Evolutionary conservation across 164 flowering plant genomes (phyloP).

Genomic region (Santalum album): DNA sequence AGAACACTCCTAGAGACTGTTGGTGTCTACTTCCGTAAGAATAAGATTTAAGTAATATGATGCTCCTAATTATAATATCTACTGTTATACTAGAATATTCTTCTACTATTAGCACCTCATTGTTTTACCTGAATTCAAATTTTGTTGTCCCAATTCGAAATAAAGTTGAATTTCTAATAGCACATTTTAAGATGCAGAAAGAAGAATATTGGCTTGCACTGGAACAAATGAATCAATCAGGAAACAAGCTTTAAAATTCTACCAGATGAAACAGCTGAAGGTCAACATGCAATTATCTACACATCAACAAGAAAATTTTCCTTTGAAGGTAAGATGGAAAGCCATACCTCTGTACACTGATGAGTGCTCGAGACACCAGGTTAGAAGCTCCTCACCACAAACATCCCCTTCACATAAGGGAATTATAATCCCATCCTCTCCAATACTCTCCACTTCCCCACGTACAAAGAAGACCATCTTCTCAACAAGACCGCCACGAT

Average conservation of each 20-base stretch:
- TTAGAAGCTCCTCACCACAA: slow-evolving; percentile 86
- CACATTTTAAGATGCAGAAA: no score
- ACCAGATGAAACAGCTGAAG: background rate
- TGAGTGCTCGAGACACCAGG: slow-evolving; percentile 73
- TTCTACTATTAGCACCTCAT: no score
- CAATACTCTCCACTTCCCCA: slow-evolving; percentile 52
- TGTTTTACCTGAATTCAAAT: no score
- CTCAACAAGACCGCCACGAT: slow-evolving; percentile 39
- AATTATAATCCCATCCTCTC: slow-evolving; percentile 28
- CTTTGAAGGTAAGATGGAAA: background rate
- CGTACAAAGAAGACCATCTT: slow-evolving; percentile 68
- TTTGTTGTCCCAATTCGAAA: no score
- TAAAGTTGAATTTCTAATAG: no score
- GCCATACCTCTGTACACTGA: slow-evolving; percentile 44
- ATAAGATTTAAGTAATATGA: no score
- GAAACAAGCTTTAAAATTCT: background rate
- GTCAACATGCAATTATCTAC: background rate
- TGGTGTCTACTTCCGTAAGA: no score
- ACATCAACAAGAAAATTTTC: background rate
- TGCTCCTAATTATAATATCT: no score
- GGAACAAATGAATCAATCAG: background rate
- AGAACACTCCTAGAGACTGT: no score
- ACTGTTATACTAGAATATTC: no score
- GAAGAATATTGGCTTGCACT: no score
- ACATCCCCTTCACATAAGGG: slow-evolving; percentile 62